Evolutionary conservation across 306 rosid species (phyloP), one percentile per base, ranked within the genome.

Genomic region (Cicer pinnatifidum): DNA sequence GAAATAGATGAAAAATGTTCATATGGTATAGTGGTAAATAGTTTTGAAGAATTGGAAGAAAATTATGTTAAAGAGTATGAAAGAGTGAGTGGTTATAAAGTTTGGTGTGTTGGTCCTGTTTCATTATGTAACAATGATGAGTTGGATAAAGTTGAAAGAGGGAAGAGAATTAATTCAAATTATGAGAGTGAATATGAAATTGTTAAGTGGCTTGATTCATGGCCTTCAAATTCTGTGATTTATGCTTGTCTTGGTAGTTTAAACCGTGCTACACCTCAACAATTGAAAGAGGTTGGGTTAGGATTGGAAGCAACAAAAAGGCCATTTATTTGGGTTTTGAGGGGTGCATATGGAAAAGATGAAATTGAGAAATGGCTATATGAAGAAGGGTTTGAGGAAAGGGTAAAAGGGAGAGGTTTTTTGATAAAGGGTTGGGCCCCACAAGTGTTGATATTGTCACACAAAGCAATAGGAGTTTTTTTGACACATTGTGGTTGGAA

Each of bases 401-500:
- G 92, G 75, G 75, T 67, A 0, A 77, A 52, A 43, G 85, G 51
- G 52, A 84, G 84, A 66, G 85, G 92, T 0, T 3, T 87, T 6
- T 3, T 87, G 75, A 78, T 87, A 1, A 9, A 77, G 6, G 90
- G 88, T 11, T 87, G 92, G 96, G 92, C 82, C 0, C 89, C 90
- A 3, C 96, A 85, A 45, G 41, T 85, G 10, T 56, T 81, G 39
- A 84, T 89, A 15, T 23, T 89, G 9, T 84, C 90, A 38, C 90
- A 89, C 15, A 76, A 8, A 0, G 74, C 89, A 17, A 60, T 80
- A 7, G 89, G 92, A 4, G 83, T 76, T 1, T 88, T 88, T 9
- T 39, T 88, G 52, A 88, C 87, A 1, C 92, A 88, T 9, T 82
- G 88, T 20, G 90, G 90, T 0, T 88, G 92, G 90, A 88, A 88